These are phyloP conservation scores for Chaetomidium leptoderma DNA, from an alignment of 495 filamentous ascomycete species.

Conservation along the genomic window DNA sequence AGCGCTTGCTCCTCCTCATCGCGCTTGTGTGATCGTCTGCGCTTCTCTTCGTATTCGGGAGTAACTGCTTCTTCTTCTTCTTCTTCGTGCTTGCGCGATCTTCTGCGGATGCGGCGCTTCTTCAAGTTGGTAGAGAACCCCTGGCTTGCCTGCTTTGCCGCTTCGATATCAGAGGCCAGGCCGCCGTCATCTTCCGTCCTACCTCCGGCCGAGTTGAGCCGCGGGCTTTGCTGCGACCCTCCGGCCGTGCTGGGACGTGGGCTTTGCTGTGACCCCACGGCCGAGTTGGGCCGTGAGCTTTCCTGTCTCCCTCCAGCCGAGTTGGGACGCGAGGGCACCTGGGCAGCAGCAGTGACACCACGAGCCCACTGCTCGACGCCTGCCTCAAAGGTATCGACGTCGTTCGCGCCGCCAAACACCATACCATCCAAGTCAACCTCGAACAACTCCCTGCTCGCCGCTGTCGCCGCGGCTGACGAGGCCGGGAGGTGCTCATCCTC, in stretches of 20 bases:
- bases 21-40: constrained; percentile 38
- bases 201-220: not conserved
- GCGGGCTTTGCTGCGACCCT: not conserved
- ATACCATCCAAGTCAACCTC: constrained; percentile 39
- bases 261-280: not conserved
- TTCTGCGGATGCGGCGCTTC: constrained; percentile 46
- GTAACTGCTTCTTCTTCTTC: too few species aligned
- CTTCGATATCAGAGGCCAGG: constrained; percentile 40
- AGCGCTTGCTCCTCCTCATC: constrained; percentile 11
- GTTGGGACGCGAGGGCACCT: constrained; percentile 19
- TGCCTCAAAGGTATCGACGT: constrained; percentile 31
- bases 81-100: constrained; percentile 42
- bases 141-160: constrained; percentile 39
- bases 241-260: constrained; percentile 22
- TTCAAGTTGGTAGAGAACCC: constrained; percentile 45
- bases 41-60: too few species aligned
- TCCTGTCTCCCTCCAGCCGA: constrained; percentile 11
- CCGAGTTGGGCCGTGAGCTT: constrained; percentile 1
- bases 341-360: constrained; percentile 44
- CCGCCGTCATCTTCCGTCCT: constrained; percentile 28
- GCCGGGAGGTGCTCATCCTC: constrained; percentile 30
- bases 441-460: constrained; percentile 40
- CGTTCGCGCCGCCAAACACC: constrained; percentile 33
- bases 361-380: constrained; percentile 47
- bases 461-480: constrained; percentile 42